A percentile compares a stretch with the other conserved stretches of the same genome.
Conservation (phyloP, 2,329 filamentous ascomycete genomes). For the Epichloe aotearoae region DNA sequence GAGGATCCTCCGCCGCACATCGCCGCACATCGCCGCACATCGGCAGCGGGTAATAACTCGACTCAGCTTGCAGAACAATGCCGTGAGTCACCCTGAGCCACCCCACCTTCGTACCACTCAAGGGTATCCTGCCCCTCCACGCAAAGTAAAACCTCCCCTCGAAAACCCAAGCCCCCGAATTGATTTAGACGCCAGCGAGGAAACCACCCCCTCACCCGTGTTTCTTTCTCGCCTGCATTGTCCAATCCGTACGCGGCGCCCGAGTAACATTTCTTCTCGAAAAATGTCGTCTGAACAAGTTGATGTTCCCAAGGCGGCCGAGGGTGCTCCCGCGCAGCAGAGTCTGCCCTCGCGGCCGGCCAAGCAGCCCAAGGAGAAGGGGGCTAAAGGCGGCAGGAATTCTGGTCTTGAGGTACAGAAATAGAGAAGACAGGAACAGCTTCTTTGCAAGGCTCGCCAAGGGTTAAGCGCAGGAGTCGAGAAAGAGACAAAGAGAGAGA, state of each 20-base stretch:
- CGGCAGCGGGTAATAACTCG: constrained; percentile 2
- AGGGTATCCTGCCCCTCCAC: constrained; percentile 19
- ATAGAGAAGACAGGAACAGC: background rate
- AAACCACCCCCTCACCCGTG: background rate
- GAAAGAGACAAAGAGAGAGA: constrained; percentile 7
- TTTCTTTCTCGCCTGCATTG: constrained; percentile 4
- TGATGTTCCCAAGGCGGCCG: constrained; percentile 20
- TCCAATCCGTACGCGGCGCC: background rate
- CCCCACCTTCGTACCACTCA: constrained; percentile 17
- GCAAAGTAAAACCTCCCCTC: background rate
- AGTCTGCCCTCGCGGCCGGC: constrained; percentile 22
- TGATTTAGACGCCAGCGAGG: background rate
- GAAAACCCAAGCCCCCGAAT: background rate
- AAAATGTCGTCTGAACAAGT: constrained; percentile 26
- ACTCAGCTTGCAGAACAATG: background rate
- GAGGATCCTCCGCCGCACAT: constrained; percentile 14
- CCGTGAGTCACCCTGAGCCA: constrained; percentile 26
- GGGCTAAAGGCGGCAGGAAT: constrained; percentile 41
- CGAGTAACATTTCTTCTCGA: constrained; percentile 5
- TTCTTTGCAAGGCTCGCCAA: background rate
- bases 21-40: constrained; percentile 6
- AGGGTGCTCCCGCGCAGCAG: constrained; percentile 21
- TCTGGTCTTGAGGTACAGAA: constrained; percentile 35
- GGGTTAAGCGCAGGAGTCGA: background rate
- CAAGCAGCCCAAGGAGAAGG: constrained; percentile 25